Evolutionary conservation across 2,329 filamentous ascomycete species (phyloP).

Genomic region (Chaetothyriales sp.): DNA sequence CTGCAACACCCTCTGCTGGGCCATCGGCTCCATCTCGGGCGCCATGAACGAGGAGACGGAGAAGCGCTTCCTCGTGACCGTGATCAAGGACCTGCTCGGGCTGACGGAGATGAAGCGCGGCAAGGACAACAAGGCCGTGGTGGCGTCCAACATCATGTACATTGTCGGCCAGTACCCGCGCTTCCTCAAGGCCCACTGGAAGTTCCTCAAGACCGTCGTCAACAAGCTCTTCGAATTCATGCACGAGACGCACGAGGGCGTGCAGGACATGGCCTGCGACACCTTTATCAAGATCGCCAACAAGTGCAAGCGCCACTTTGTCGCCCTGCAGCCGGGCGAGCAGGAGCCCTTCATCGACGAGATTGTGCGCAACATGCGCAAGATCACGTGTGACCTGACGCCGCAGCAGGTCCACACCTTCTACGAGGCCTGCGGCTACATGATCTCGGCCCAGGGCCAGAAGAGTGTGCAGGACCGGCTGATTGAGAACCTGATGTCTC

Average conservation of each 20-base stretch:
- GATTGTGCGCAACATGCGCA: slow-evolving; percentile 87
- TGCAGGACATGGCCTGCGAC: slow-evolving; percentile 99
- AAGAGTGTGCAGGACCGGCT: slow-evolving; percentile 86
- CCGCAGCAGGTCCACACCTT: slow-evolving; percentile 98
- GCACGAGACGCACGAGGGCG: slow-evolving; percentile 98
- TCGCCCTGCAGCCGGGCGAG: slow-evolving; percentile 87
- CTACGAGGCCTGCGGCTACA: slow-evolving; percentile 97
- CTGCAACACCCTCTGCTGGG: slow-evolving; percentile 99
- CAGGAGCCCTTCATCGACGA: slow-evolving; percentile 95
- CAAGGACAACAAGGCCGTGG: slow-evolving; percentile 98
- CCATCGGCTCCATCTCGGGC: slow-evolving; percentile 93
- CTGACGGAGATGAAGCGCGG: slow-evolving; percentile 98
- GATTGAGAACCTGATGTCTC: slow-evolving; percentile 79
- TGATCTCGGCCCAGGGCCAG: slow-evolving; percentile 96
- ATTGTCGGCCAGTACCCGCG: slow-evolving; percentile 98
- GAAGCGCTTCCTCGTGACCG: slow-evolving; percentile 94
- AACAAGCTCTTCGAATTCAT: slow-evolving; percentile 99
- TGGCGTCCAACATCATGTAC: slow-evolving; percentile 99
- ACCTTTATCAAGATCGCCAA: slow-evolving; percentile 99
- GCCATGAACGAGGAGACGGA: slow-evolving; percentile 99
- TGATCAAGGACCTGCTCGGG: slow-evolving; percentile 94
- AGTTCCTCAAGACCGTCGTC: slow-evolving; percentile 97
- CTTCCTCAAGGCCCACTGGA: slow-evolving; percentile 98
- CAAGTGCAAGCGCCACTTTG: slow-evolving; percentile 94
- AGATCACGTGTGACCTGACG: slow-evolving; percentile 87